These are phyloP conservation scores for Thalassiosira livingstoniorum DNA, from an alignment of 352 stramenopile genomes.

Conservation along the genomic window DNA sequence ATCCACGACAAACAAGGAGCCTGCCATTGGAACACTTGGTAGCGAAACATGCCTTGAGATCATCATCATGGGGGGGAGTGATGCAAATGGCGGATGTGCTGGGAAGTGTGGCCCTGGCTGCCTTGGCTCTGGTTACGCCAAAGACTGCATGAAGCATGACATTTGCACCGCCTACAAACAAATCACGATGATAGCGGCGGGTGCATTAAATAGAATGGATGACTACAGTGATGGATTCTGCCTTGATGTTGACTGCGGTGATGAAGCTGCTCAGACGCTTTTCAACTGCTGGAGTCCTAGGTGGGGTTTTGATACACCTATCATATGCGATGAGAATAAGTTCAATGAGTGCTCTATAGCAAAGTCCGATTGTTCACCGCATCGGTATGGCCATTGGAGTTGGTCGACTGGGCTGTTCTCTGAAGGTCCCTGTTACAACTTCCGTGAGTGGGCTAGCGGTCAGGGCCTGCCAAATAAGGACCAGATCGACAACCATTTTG, in stretches of 20 bases:
- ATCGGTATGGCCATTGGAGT: constrained; percentile 6
- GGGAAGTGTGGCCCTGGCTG: not conserved
- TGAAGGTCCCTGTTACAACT: not conserved
- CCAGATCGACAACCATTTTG: constrained; percentile 8
- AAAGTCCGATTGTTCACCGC: not conserved
- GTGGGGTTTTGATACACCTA: too few species aligned
- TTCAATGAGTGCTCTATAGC: not conserved
- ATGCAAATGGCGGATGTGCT: not conserved
- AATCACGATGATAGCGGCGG: not conserved
- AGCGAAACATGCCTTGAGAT: constrained; percentile 18
- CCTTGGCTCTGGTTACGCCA: not conserved
- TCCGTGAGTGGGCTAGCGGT: not conserved
- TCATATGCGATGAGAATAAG: not conserved
- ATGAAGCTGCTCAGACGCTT: constrained; percentile 20
- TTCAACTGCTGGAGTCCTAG: not conserved
- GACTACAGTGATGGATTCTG: constrained; percentile 14
- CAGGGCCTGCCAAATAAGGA: not conserved
- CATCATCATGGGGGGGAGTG: constrained; percentile 2
- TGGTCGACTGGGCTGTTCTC: not conserved
- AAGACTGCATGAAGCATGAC: constrained; percentile 17
- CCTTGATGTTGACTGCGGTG: constrained; percentile 10
- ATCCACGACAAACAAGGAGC: too few species aligned
- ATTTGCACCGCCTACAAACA: constrained; percentile 10
- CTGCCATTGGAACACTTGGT: not conserved
- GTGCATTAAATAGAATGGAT: not conserved